phyloP scores from a whole-genome alignment of 305 asterid species.

The Petunia hybrid region DNA sequence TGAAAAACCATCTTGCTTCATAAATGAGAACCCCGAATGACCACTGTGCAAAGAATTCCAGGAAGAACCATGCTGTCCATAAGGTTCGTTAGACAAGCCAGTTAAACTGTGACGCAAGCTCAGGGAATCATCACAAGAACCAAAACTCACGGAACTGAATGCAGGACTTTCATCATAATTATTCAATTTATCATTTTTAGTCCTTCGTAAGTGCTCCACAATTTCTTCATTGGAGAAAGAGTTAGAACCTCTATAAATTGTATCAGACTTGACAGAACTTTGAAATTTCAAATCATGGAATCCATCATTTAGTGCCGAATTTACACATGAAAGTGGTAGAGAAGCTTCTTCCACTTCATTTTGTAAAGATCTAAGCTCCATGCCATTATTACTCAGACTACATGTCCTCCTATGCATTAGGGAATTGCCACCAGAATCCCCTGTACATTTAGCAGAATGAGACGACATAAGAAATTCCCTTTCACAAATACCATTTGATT shows the following conservation, averaged over 20 bases:
- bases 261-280: slow-evolving; percentile 79
- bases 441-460: slow-evolving; percentile 51
- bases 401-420: slow-evolving; percentile 51
- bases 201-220: slow-evolving; percentile 90
- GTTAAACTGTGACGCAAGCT: slow-evolving; percentile 16
- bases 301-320: slow-evolving; percentile 64
- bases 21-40: slow-evolving; percentile 61
- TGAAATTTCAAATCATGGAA: slow-evolving; percentile 80
- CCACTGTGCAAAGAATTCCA: slow-evolving; percentile 73
- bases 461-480: slow-evolving; percentile 47
- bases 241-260: slow-evolving; percentile 75
- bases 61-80: slow-evolving; percentile 65
- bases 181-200: slow-evolving; percentile 57
- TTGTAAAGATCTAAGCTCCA: slow-evolving; percentile 54
- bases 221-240: slow-evolving; percentile 95
- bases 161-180: slow-evolving; percentile 57
- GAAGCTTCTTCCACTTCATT: slow-evolving; percentile 63
- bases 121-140: slow-evolving; percentile 29
- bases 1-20: slow-evolving; percentile 57
- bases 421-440: slow-evolving; percentile 51
- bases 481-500: slow-evolving; percentile 47
- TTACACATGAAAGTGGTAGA: slow-evolving; percentile 60
- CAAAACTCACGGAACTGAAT: slow-evolving; percentile 72
- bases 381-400: slow-evolving; percentile 51
- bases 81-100: slow-evolving; percentile 49